Base-by-base conservation (phyloP, 208 protist species). In the Crithidia thermophila region DNA sequence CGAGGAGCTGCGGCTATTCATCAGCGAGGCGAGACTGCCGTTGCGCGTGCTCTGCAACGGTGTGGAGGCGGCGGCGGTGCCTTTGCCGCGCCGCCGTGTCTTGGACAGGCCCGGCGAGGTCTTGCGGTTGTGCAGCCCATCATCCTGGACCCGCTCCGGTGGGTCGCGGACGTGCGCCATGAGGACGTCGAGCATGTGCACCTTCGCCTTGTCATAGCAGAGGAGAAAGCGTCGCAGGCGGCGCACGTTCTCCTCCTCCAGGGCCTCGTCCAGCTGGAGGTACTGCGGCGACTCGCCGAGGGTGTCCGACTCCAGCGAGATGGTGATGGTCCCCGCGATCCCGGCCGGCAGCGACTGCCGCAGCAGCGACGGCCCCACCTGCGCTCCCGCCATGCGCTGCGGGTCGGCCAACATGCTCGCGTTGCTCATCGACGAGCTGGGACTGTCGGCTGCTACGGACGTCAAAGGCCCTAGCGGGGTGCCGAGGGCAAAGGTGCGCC, bases 161-260 rank as follows among this genome's bases (percentile, higher is more conserved):
- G 46, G 37, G 51, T 88, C 83, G 2, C 83, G 77, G 51, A 88
- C 77, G 53, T 90, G 75, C 3, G 86, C 52, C 57, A 93, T 67
- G 34, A 95, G 36, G 9, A 93, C 65, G 51, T 94, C 90, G 9
- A 95, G 61, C 56, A 88, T 76, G 16, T 65, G 64, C 31, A 95
- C 53, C 45, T 82, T 75, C 1, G 65, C 43, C 6, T 30, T 70
- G 58, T 93, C 84, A 63, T 83, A 72, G 23, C 70, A 63, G 20
- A 95, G 50, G 16, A 93, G 49, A 52, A 95, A 78, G 39, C 88
- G 87, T 25, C 75, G 64, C 34, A 96, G 67, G 21, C 82, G 83
- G 27, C 69, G 45, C 33, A 78, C 62, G 72, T 79, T 82, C 11
- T 55, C 30, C 27, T 72, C 57, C 49, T 93, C 85, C 7, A 72